These are phyloP conservation scores for Saccharomycopsis fodiens DNA, from an alignment of 805 yeast genomes.

Conservation along the genomic window DNA sequence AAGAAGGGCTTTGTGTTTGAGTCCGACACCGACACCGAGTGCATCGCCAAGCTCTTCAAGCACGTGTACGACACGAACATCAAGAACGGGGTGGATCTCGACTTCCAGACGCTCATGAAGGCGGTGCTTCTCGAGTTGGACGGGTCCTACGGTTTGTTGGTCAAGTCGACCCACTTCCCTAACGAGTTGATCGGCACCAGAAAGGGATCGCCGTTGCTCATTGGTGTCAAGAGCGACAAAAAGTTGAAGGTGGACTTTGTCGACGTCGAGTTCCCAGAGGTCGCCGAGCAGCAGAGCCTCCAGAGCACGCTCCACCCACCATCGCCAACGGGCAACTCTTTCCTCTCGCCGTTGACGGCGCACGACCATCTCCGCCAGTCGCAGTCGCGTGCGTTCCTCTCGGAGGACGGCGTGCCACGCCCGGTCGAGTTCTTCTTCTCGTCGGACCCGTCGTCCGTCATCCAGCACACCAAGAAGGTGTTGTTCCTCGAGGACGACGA, in stretches of 20 bases:
- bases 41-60: constrained; percentile 91
- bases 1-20: constrained; percentile 79
- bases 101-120: constrained; percentile 87
- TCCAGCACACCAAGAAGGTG: constrained; percentile 95
- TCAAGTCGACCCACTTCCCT: constrained; percentile 87
- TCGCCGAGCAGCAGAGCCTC: constrained; percentile 28
- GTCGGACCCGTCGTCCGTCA: constrained; percentile 94
- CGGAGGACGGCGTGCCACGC: constrained; percentile 87
- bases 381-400: constrained; percentile 92
- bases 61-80: constrained; percentile 75
- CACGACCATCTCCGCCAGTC: constrained; percentile 67
- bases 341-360: constrained; percentile 35
- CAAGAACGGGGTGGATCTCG: constrained; percentile 69
- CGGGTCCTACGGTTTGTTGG: constrained; percentile 95
- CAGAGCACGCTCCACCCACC: constrained; percentile 1
- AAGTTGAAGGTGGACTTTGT: constrained; percentile 96
- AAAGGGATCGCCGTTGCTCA: constrained; percentile 94
- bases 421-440: constrained; percentile 95
- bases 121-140: constrained; percentile 88
- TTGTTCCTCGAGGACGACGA: constrained; percentile 96
- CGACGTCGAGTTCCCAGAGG: constrained; percentile 93
- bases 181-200: constrained; percentile 95
- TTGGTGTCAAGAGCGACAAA: constrained; percentile 94
- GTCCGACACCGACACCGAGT: constrained; percentile 95
- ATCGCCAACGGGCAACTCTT: constrained; percentile 18